phyloP scores from a whole-genome alignment of 2,329 filamentous ascomycete genomes.

The Mycosphaerelloides madeirae region DNA sequence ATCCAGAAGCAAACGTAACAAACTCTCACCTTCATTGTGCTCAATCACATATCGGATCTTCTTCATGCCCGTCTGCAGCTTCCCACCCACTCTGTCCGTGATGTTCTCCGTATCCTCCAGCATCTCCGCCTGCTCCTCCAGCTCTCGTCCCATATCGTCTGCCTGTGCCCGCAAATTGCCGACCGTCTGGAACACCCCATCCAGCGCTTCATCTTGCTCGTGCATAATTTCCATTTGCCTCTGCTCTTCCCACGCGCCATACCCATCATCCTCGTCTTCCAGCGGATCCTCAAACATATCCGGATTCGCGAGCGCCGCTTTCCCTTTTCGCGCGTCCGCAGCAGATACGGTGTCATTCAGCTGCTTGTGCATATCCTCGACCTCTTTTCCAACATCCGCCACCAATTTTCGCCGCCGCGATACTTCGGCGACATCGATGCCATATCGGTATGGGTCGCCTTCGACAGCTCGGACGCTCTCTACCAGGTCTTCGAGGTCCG shows the following conservation, averaged over 20 bases:
- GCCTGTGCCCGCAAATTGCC: conserved; percentile 87
- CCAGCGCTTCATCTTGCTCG: conserved; percentile 88
- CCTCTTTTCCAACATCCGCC: conserved; percentile 80
- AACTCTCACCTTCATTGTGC: conserved; percentile 82
- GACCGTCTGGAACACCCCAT: conserved; percentile 88
- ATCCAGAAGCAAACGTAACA: conserved; percentile 18
- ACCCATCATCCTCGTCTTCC: conserved; percentile 51
- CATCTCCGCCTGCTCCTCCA: conserved; percentile 91
- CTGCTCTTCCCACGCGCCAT: conserved; percentile 74
- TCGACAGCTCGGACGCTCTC: conserved; percentile 85
- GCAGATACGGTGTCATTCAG: conserved; percentile 57
- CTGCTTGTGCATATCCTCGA: conserved; percentile 85
- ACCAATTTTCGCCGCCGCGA: conserved; percentile 74
- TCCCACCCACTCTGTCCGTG: conserved; percentile 80
- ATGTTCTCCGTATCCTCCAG: conserved; percentile 78
- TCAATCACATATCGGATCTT: conserved; percentile 80
- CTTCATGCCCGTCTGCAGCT: conserved; percentile 79
- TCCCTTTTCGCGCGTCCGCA: conserved; percentile 33
- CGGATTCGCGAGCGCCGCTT: conserved; percentile 55
- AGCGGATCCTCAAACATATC: conserved; percentile 47
- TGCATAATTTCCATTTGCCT: conserved; percentile 88
- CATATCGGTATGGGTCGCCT: conserved; percentile 79
- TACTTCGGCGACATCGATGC: conserved; percentile 78
- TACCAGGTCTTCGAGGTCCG: conserved; percentile 84
- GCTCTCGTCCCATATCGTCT: conserved; percentile 89